Evolutionary conservation across 2,329 filamentous ascomycete genomes (phyloP), one percentile per base, ranked within the genome.

Genomic region (Alternaria rosae): DNA sequence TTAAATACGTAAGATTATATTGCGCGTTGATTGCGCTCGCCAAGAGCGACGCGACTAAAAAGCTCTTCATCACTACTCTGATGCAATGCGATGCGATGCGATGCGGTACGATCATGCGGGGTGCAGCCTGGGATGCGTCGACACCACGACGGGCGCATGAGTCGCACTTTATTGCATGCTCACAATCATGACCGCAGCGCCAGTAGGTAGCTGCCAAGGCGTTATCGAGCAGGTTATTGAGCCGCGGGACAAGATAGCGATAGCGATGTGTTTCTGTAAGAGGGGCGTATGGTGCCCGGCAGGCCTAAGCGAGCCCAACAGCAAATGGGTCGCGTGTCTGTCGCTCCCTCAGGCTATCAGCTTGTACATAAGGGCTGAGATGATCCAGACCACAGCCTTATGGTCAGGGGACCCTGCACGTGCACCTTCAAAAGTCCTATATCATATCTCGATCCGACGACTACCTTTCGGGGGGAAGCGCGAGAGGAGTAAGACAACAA

Each of bases 401-500:
- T n/a, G 5, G 7, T 9, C n/a, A 52, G 20, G 25, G 11, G 28
- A 21, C 1, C 17, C 11, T 17, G 8, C 1, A 17, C 17, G 8
- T 17, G 35, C 20, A 13, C 32, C 6, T 35, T 2, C 13, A 21
- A 3, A 8, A 11, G 0, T 6, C 0, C 12, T 35, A 1, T 5
- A 13, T 47, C 12, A 64, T 13, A 35, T n/a, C 10, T 9, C 54
- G 12, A 59, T 38, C 3, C 64, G 57, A 30, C 47, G 48, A 15
- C 82, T 82, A 3, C 81, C 80, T 4, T 76, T 68, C 0, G 82
- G 82, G 23, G 84, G 83, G 57, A 85, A 84, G 17, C 78, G 75
- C 15, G 83, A 80, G 48, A 82, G 77, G 3, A 82, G 75, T 35
- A 86, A 69, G 3, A 85, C 78, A 4, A 74, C 52, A 43, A 85